phyloP scores from a whole-genome alignment of 192 early-diverging fungal genomes.

The Coemansia sp. region DNA sequence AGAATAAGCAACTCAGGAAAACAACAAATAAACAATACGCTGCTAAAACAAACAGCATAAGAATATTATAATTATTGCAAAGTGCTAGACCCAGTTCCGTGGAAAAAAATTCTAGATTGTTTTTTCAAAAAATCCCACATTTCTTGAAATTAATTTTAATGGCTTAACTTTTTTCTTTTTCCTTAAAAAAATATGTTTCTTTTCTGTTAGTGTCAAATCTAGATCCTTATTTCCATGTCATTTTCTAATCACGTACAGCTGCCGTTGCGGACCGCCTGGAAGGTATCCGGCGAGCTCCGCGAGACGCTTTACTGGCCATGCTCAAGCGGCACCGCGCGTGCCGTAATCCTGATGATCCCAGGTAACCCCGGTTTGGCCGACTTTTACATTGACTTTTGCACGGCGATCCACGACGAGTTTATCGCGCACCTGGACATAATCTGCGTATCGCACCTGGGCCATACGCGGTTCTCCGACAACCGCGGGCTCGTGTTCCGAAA shows the following conservation, averaged over 20 bases:
- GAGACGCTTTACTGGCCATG: slow-evolving; percentile 50
- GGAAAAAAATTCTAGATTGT: no score
- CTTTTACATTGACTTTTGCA: slow-evolving; percentile 76
- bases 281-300: slow-evolving; percentile 27
- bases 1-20: no score
- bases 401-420: slow-evolving; percentile 53
- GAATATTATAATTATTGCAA: no score
- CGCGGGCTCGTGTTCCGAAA: slow-evolving; percentile 19
- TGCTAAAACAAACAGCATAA: no score
- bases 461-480: slow-evolving; percentile 40
- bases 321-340: slow-evolving; percentile 6
- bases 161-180: no score
- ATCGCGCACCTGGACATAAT: slow-evolving; percentile 58
- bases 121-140: no score
- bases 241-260: slow-evolving; percentile 26
- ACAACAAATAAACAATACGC: no score
- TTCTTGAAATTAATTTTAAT: no score
- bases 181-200: no score
- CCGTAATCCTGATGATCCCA: slow-evolving; percentile 57
- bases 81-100: no score
- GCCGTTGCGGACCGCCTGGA: slow-evolving; percentile 39
- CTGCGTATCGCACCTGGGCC: slow-evolving; percentile 54
- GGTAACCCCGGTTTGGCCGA: slow-evolving; percentile 83
- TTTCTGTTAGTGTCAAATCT: background rate
- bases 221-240: slow-evolving; percentile 15